Evolutionary conservation across 2,329 filamentous ascomycete genomes (phyloP), one percentile per base, ranked within the genome.

Genomic region (Onygenales sp.): DNA sequence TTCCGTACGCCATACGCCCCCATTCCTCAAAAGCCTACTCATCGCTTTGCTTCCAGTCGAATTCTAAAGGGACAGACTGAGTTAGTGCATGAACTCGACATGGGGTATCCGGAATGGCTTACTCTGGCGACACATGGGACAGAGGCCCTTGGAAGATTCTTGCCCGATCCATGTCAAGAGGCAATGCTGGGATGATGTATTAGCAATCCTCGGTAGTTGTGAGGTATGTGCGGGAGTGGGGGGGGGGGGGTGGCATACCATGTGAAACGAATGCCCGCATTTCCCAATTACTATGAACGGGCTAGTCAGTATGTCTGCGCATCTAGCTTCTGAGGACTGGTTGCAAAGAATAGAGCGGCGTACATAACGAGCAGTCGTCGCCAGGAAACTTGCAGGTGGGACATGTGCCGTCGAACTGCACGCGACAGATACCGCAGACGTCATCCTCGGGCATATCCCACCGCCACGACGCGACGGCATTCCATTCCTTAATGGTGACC

Each of bases 401-500:
- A 75, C 93, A 98, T 31, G 93, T 97, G 55, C 91, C 92, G 69
- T 98, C 93, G 68, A 97, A 98, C 65, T 95, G 88, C 58, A 95
- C 91, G 68, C 95, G 92, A 73, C 93, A 98, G 74, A 98, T 98
- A 63, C 93, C 93, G 64, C 93, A 98, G 58, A 97, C 91, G 68
- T 98, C 92, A 73, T 96, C 92, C 64, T 95, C 90, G 27, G 92
- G 90, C 65, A 97, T 88, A 69, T 97, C 89, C 93, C 93, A 98
- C 59, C 89, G 85, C 93, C 93, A 98, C 53, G 90, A 92, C 14
- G 93, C 93, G 58, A 98, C 89, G 3, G 90, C 87, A 64, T 93
- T 86, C 89, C 92, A 97, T 67, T 89, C 82, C 65, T 86, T 88
- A 72, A 97, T 93, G 47, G 84, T 93, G 75, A 97, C 89, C 74